Evolutionary conservation across 148 eudicot genomes (phyloP).

Genomic region (Amaranthus palmeri): DNA sequence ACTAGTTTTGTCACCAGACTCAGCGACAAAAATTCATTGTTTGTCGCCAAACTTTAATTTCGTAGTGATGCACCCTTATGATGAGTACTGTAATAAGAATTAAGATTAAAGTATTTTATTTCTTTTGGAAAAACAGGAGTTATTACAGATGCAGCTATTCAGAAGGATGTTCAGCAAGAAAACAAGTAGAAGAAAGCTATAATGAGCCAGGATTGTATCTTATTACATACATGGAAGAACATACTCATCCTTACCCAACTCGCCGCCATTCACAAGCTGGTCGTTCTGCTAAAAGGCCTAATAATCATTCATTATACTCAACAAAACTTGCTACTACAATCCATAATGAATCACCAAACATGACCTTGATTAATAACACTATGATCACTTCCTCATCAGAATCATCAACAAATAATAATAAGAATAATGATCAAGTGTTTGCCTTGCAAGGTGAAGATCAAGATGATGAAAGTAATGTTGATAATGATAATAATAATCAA

Average conservation of each 20-base stretch:
- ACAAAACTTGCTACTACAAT: neutral
- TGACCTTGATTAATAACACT: neutral
- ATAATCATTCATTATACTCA: neutral
- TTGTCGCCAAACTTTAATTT: too few relatives aligned
- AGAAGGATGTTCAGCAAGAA: slow-evolving; percentile 73
- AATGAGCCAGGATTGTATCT: slow-evolving; percentile 40
- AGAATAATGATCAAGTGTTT: neutral
- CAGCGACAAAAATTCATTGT: too few relatives aligned
- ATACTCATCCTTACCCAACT: slow-evolving; percentile 65
- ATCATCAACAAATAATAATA: neutral
- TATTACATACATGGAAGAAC: slow-evolving; percentile 70
- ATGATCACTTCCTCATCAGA: neutral
- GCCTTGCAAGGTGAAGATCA: neutral
- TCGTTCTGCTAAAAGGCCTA: slow-evolving; percentile 24
- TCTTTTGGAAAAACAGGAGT: slow-evolving; percentile 36
- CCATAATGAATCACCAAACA: neutral
- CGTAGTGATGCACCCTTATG: too few relatives aligned
- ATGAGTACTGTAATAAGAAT: too few relatives aligned
- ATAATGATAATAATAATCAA: too few relatives aligned
- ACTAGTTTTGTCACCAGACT: too few relatives aligned
- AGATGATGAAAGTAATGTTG: neutral
- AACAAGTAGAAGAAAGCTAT: slow-evolving; percentile 71
- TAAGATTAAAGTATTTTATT: too few relatives aligned
- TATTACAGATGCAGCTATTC: slow-evolving; percentile 78
- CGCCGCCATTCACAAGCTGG: slow-evolving; percentile 78